A percentile compares a stretch with the other conserved stretches of the same genome.
Evolutionary conservation across 768 basidiomycete species (phyloP).

Genomic region (Lepiota venenata): DNA sequence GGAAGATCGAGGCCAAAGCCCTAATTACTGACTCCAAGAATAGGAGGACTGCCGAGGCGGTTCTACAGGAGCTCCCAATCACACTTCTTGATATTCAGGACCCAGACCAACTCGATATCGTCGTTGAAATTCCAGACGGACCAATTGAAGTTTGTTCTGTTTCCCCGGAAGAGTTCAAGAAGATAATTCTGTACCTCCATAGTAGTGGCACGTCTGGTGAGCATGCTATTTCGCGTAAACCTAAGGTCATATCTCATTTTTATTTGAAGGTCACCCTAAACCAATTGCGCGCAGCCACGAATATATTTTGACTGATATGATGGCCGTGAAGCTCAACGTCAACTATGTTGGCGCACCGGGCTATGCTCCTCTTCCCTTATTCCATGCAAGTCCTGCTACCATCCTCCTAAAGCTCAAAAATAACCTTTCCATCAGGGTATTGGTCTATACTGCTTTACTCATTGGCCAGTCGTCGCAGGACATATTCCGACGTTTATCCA

Average conservation of each 20-base stretch:
- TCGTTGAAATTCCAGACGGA: background rate
- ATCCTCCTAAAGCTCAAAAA: background rate
- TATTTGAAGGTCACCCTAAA: constrained; percentile 19
- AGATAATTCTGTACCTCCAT: constrained; percentile 8
- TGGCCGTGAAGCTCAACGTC: background rate
- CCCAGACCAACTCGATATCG: background rate
- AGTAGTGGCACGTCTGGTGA: constrained; percentile 11
- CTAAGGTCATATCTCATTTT: background rate
- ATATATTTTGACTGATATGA: constrained; percentile 8
- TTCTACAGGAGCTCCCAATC: background rate
- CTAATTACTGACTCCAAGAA: constrained; percentile 7
- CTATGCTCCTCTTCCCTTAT: constrained; percentile 19
- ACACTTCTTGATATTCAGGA: background rate
- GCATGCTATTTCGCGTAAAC: background rate
- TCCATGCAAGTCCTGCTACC: constrained; percentile 15
- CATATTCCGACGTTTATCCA: constrained; percentile 11
- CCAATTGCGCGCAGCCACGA: constrained; percentile 15
- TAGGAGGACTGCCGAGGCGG: constrained; percentile 1
- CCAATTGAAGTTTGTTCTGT: background rate
- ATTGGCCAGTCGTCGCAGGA: constrained; percentile 10
- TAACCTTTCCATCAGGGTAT: constrained; percentile 7
- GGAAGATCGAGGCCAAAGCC: background rate
- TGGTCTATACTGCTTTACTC: constrained; percentile 13
- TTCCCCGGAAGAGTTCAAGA: constrained; percentile 6
- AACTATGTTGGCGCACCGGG: constrained; percentile 11